Evolutionary conservation across 345 rosid genomes (phyloP).

Genomic region (Sisymbrium irio): DNA sequence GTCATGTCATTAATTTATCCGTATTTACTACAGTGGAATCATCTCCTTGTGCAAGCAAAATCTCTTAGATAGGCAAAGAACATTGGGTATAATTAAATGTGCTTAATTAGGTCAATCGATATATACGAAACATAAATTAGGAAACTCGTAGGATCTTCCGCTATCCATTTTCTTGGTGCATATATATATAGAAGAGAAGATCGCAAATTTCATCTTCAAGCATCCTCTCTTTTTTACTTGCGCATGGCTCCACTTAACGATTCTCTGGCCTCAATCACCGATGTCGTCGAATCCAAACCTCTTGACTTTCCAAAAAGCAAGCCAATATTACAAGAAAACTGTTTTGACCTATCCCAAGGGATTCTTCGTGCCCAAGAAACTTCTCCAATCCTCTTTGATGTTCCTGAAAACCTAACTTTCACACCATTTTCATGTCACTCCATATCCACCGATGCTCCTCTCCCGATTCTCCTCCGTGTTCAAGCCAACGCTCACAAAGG

Average conservation of each 20-base stretch:
- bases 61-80: not conserved
- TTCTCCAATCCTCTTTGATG: conserved; percentile 52
- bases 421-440: conserved; percentile 43
- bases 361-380: conserved; percentile 46
- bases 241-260: conserved; percentile 67
- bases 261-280: conserved; percentile 22
- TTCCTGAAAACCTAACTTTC: conserved; percentile 61
- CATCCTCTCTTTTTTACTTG: not conserved
- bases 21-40: not conserved
- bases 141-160: conserved; percentile 2
- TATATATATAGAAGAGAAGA: conserved; percentile 10
- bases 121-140: not conserved
- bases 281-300: conserved; percentile 15
- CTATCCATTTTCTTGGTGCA: not conserved
- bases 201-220: not conserved
- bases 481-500: conserved; percentile 52
- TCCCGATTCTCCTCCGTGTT: conserved; percentile 50
- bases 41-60: conserved; percentile 3
- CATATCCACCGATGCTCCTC: conserved; percentile 51
- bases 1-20: not conserved
- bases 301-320: conserved; percentile 6
- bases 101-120: not conserved
- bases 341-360: conserved; percentile 45
- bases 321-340: conserved; percentile 16
- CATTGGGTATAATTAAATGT: not conserved